Evolutionary conservation across 768 basidiomycete species (phyloP).

Genomic region (Mycena maculata): DNA sequence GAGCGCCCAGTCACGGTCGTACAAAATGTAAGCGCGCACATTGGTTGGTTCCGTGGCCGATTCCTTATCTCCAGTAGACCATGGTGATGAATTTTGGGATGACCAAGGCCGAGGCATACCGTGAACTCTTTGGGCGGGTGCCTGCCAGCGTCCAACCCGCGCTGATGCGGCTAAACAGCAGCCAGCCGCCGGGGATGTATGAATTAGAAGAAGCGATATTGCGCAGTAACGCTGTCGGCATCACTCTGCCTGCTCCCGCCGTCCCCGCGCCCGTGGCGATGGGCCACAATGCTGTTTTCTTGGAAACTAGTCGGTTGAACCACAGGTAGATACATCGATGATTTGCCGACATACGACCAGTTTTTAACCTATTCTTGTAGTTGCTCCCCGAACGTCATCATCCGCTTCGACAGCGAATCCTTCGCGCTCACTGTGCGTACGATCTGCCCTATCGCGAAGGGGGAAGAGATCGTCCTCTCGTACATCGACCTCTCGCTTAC

Average conservation of each 20-base stretch:
- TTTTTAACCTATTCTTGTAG: conserved; percentile 3
- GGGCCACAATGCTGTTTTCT: conserved; percentile 31
- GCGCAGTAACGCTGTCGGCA: conserved; percentile 24
- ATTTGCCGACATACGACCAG: background rate
- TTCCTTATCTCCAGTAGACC: too few species aligned
- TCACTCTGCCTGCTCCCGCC: conserved; percentile 15
- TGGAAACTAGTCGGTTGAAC: conserved; percentile 29
- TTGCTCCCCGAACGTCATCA: conserved; percentile 30
- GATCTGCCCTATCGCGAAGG: conserved; percentile 29
- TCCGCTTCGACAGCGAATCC: conserved; percentile 29
- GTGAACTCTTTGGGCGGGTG: conserved; percentile 26
- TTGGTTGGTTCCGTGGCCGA: too few species aligned
- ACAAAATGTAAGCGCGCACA: too few species aligned
- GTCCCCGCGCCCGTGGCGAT: conserved; percentile 14
- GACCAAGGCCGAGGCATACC: conserved; percentile 22
- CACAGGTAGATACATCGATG: conserved; percentile 25
- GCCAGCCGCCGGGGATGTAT: conserved; percentile 18
- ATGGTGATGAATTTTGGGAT: conserved; percentile 27
- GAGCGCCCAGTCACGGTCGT: conserved; percentile 24
- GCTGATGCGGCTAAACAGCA: conserved; percentile 24
- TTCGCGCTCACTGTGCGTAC: conserved; percentile 29
- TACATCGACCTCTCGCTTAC: conserved; percentile 25
- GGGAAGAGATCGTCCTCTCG: conserved; percentile 28
- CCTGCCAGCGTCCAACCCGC: conserved; percentile 9
- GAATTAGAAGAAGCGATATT: conserved; percentile 27